Conservation (phyloP, 352 stramenopile species). For the Thalassiosira hispida region DNA sequence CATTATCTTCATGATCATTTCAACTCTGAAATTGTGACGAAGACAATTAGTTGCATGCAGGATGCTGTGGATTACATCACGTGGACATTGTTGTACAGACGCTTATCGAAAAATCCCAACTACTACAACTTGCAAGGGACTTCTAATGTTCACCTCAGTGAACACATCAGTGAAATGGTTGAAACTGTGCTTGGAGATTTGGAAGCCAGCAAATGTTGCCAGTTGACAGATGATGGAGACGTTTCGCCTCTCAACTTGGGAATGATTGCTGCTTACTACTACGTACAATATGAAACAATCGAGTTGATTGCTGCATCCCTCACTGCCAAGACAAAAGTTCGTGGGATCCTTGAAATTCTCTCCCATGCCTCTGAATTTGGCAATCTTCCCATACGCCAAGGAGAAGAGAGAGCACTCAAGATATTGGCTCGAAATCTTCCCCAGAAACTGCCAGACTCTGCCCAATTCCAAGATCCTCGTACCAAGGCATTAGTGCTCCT, state of each 20-base stretch:
- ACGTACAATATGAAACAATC: constrained; percentile 99
- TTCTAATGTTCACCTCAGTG: constrained; percentile 91
- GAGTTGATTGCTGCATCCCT: constrained; percentile 98
- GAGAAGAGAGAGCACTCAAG: constrained; percentile 94
- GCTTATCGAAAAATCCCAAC: constrained; percentile 99
- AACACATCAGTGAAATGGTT: constrained; percentile 98
- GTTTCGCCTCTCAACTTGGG: constrained; percentile 97
- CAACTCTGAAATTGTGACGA: constrained; percentile 98
- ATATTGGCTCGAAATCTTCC: constrained; percentile 93
- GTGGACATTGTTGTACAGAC: constrained; percentile 99
- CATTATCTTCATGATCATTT: constrained; percentile 98
- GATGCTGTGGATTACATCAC: constrained; percentile 99
- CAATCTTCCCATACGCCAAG: constrained; percentile 90
- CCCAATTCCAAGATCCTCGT: constrained; percentile 91
- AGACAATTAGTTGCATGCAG: constrained; percentile 98
- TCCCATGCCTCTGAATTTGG: constrained; percentile 95
- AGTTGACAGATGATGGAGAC: constrained; percentile 93
- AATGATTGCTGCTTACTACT: constrained; percentile 99
- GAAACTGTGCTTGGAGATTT: constrained; percentile 96
- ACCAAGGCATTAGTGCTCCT: constrained; percentile 97
- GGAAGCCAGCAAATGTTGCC: constrained; percentile 95
- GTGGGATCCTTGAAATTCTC: constrained; percentile 95
- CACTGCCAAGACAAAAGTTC: constrained; percentile 96
- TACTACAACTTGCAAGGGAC: constrained; percentile 98
- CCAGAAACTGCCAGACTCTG: constrained; percentile 88